phyloP scores from a whole-genome alignment of 768 basidiomycete genomes.

The Leccinellum luteum region DNA sequence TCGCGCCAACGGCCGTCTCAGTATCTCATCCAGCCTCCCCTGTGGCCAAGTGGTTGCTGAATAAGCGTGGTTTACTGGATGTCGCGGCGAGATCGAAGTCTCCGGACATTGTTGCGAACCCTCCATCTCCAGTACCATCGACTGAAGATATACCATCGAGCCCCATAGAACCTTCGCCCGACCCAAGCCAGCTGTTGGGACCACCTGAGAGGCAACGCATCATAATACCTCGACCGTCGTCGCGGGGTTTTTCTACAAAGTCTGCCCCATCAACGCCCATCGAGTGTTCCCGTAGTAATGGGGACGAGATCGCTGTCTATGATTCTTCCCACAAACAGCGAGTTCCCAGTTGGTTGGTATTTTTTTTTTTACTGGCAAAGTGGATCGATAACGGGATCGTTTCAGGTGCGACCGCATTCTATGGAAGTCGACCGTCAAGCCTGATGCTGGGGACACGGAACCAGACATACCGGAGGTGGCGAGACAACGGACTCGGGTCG shows the following conservation, averaged over 20 bases:
- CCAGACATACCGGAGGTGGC: conserved; percentile 32
- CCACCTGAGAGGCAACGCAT: conserved; percentile 20
- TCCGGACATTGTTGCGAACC: conserved; percentile 25
- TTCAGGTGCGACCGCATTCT: conserved; percentile 81
- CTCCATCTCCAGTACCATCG: conserved; percentile 24
- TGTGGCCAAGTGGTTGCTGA: conserved; percentile 30
- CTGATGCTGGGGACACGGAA: conserved; percentile 41
- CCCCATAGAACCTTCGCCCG: conserved; percentile 15
- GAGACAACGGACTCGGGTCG: conserved; percentile 46
- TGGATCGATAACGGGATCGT: conserved; percentile 3
- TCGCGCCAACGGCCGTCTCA: conserved; percentile 35
- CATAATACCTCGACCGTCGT: conserved; percentile 24
- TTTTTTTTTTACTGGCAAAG: background rate
- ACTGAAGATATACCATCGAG: conserved; percentile 24
- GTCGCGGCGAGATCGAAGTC: conserved; percentile 14
- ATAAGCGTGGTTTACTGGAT: conserved; percentile 22
- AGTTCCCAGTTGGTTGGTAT: conserved; percentile 78
- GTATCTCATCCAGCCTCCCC: conserved; percentile 29
- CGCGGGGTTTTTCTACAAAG: conserved; percentile 29
- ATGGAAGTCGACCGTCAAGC: conserved; percentile 70
- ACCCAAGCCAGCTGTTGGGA: conserved; percentile 14
- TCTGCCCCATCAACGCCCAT: conserved; percentile 30
- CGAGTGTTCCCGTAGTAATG: conserved; percentile 36
- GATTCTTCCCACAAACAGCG: conserved; percentile 80
- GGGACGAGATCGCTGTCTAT: conserved; percentile 64